phyloP scores from a whole-genome alignment of 129 eudicot species.

The Silybum marianum region DNA sequence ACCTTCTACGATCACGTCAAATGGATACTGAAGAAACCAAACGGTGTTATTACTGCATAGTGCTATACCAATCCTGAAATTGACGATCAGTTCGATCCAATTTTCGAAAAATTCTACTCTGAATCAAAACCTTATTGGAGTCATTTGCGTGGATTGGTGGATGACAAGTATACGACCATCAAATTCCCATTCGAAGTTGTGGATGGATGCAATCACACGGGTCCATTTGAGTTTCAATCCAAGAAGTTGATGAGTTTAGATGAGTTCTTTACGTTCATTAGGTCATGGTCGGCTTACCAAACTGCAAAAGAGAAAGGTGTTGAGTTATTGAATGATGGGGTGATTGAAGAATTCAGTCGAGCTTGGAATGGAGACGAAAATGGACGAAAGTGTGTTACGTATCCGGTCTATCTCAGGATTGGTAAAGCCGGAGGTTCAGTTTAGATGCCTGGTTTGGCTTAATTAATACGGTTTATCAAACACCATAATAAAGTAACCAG shows the following conservation, averaged over 20 bases:
- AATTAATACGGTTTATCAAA: too few relatives aligned
- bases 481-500: too few relatives aligned
- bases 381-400: slow-evolving; percentile 40
- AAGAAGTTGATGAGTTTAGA: slow-evolving; percentile 56
- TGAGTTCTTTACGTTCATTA: slow-evolving; percentile 41
- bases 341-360: slow-evolving; percentile 42
- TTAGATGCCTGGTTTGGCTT: neutral
- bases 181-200: slow-evolving; percentile 68
- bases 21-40: slow-evolving; percentile 62
- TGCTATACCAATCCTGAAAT: slow-evolving; percentile 62
- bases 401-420: slow-evolving; percentile 70
- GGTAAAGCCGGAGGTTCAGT: slow-evolving; percentile 54
- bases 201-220: slow-evolving; percentile 57
- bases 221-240: slow-evolving; percentile 58
- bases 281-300: slow-evolving; percentile 68
- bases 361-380: slow-evolving; percentile 64
- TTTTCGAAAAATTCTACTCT: slow-evolving; percentile 34
- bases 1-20: slow-evolving; percentile 61
- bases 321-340: slow-evolving; percentile 57
- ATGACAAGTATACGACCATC: slow-evolving; percentile 45
- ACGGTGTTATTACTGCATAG: slow-evolving; percentile 81
- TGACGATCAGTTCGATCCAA: slow-evolving; percentile 35
- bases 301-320: slow-evolving; percentile 69
- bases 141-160: slow-evolving; percentile 38
- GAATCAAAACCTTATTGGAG: slow-evolving; percentile 56